Conservation (phyloP, 192 early-diverging fungal species). For the Globomyces pollinis-pini region DNA sequence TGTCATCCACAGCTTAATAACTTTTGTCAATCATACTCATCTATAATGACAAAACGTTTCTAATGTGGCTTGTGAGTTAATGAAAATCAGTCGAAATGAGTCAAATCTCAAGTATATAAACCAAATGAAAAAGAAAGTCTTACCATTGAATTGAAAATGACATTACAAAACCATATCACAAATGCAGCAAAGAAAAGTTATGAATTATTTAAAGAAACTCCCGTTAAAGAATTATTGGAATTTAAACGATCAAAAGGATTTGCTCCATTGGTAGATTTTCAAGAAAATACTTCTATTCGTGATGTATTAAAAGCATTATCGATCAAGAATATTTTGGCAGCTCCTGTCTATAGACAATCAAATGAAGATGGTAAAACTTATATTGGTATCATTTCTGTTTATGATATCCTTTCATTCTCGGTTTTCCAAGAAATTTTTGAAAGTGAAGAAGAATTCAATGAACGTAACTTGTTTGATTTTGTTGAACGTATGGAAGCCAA, state of each 20-base stretch:
- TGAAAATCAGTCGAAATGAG: too few species aligned
- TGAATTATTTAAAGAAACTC: not conserved
- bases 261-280: conserved; percentile 22
- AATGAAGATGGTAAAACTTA: conserved; percentile 8
- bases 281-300: conserved; percentile 21
- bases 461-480: conserved; percentile 10
- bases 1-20: too few species aligned
- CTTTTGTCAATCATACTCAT: too few species aligned
- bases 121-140: too few species aligned
- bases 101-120: too few species aligned
- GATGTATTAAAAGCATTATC: conserved; percentile 25
- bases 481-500: not conserved
- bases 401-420: conserved; percentile 36
- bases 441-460: conserved; percentile 14
- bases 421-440: conserved; percentile 47
- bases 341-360: conserved; percentile 23
- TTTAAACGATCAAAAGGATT: not conserved
- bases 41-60: too few species aligned
- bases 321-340: conserved; percentile 30
- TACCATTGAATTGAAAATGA: not conserved
- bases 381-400: conserved; percentile 42
- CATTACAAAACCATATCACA: not conserved
- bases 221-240: not conserved
- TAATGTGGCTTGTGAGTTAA: too few species aligned
- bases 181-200: not conserved